A percentile compares a stretch with the other conserved stretches of the same genome.
Evolutionary conservation across 1,139 yeast genomes (phyloP).

Genomic region (Debaryomyces sp.): DNA sequence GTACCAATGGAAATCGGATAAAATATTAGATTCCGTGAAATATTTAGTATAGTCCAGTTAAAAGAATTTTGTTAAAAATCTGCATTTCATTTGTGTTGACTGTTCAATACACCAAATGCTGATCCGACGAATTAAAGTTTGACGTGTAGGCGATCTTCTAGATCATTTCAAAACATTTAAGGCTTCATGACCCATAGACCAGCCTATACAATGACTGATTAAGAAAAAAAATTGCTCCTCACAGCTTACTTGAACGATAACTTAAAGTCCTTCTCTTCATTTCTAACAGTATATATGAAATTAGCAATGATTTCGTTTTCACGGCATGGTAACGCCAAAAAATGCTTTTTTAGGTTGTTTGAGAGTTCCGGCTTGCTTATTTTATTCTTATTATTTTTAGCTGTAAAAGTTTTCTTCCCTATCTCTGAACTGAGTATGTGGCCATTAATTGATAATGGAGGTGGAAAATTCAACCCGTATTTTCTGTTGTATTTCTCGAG

Average conservation of each 20-base stretch:
- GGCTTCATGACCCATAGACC: background rate
- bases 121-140: background rate
- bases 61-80: background rate
- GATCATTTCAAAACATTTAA: background rate
- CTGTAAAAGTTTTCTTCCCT: conserved; percentile 64
- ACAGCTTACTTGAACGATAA: conserved; percentile 29
- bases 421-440: conserved; percentile 61
- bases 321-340: conserved; percentile 58
- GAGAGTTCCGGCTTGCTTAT: conserved; percentile 60
- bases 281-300: conserved; percentile 73
- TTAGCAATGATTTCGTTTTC: conserved; percentile 81
- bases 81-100: background rate
- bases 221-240: background rate
- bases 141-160: background rate
- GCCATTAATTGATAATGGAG: conserved; percentile 59
- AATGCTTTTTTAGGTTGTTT: conserved; percentile 60
- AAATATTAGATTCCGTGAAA: background rate
- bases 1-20: background rate
- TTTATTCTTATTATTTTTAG: conserved; percentile 38
- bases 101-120: background rate
- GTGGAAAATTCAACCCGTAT: conserved; percentile 52
- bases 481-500: conserved; percentile 60
- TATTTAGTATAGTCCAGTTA: background rate
- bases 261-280: conserved; percentile 57
- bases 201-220: background rate